A percentile compares a stretch with the other conserved stretches of the same genome.
Evolutionary conservation across 805 yeast genomes (phyloP).

Genomic region (Nakazawaea sp.): DNA sequence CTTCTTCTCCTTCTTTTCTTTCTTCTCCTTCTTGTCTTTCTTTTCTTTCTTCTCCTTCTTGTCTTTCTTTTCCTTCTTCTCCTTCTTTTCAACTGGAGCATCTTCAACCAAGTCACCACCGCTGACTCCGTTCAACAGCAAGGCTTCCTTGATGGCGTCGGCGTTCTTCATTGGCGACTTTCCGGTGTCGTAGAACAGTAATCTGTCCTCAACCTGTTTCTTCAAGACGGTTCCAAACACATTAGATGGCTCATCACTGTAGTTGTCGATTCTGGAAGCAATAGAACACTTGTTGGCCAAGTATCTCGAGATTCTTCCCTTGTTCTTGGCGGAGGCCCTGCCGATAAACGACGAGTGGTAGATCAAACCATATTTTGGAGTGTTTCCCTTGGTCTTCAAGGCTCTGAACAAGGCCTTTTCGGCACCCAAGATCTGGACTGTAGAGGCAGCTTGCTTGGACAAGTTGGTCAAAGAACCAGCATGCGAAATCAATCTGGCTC

Average conservation of each 20-base stretch:
- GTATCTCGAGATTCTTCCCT: conserved; percentile 98
- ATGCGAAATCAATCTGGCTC: conserved; percentile 96
- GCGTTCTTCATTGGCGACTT: conserved; percentile 94
- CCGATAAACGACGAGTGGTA: conserved; percentile 94
- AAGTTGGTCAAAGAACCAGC: conserved; percentile 96
- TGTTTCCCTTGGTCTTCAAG: conserved; percentile 91
- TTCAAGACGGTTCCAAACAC: conserved; percentile 87
- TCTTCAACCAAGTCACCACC: conserved; percentile 23
- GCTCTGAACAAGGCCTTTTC: conserved; percentile 97
- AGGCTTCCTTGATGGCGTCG: conserved; percentile 89
- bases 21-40: conserved; percentile 40
- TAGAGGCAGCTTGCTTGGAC: conserved; percentile 98
- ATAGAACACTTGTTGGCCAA: conserved; percentile 98
- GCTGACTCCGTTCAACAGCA: conserved; percentile 47
- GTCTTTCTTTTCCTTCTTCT: conserved; percentile 30
- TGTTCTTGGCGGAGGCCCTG: conserved; percentile 90
- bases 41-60: conserved; percentile 40
- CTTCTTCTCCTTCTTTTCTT: conserved; percentile 35
- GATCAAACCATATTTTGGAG: conserved; percentile 93
- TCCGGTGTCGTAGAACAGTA: conserved; percentile 93
- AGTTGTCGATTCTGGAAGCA: conserved; percentile 97
- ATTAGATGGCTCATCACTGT: conserved; percentile 88
- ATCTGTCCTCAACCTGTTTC: conserved; percentile 97
- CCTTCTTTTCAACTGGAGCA: conserved; percentile 22
- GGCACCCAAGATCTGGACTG: conserved; percentile 96